Conservation (phyloP, 805 yeast genomes). For the Yarrowia deformans region DNA sequence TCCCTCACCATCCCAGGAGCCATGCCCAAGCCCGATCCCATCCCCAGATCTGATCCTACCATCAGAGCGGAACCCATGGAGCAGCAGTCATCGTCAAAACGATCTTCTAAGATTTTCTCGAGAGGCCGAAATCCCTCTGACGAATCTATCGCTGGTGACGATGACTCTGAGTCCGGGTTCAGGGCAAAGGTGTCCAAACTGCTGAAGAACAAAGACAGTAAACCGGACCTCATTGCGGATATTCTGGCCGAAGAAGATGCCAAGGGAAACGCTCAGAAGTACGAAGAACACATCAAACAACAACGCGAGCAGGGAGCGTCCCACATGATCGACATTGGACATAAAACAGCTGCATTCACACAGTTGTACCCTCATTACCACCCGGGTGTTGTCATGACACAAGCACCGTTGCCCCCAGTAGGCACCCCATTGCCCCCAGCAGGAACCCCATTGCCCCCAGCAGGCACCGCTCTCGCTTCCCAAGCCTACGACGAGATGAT, state of each 20-base stretch:
- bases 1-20: not conserved
- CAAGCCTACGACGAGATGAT: not conserved
- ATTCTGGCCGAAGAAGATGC: constrained; percentile 6
- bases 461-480: not conserved
- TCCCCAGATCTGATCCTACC: not conserved
- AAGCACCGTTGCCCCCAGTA: too few species aligned
- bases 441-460: not conserved
- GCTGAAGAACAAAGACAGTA: constrained; percentile 10
- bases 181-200: constrained; percentile 30
- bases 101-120: constrained; percentile 17
- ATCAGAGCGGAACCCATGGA: constrained; percentile 10
- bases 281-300: not conserved
- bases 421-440: too few species aligned
- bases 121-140: constrained; percentile 2
- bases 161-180: constrained; percentile 19
- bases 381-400: too few species aligned
- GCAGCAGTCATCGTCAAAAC: not conserved
- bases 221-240: not conserved
- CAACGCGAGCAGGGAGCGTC: not conserved
- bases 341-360: not conserved
- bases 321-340: not conserved
- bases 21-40: not conserved
- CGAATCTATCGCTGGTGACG: constrained; percentile 14
- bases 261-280: constrained; percentile 3
- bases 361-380: too few species aligned